Percentiles rank a stretch among this genome's conserved stretches.
phyloP scores from a whole-genome alignment of 129 eudicot species.

The Lonicera japonica region DNA sequence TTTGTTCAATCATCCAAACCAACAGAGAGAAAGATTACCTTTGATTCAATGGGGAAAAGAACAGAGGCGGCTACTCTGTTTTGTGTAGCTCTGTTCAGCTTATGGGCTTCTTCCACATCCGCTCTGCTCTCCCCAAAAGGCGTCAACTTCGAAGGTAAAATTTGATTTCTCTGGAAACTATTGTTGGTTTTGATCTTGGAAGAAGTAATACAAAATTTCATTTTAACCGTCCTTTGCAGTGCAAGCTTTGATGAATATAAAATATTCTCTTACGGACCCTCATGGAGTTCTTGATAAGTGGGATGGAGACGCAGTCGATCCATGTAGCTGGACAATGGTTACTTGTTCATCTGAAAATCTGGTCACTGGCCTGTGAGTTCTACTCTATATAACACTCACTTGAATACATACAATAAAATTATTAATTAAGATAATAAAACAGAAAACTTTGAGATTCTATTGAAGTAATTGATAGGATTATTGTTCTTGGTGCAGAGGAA shows the following conservation, averaged over 20 bases:
- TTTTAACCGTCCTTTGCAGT: conserved; percentile 26
- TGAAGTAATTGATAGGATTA: not conserved
- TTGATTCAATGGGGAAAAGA: conserved; percentile 19
- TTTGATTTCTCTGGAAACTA: not conserved
- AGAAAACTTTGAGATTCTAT: not conserved
- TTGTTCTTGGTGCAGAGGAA: conserved; percentile 44
- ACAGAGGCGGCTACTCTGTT: conserved; percentile 10
- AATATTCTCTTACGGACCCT: conserved; percentile 45
- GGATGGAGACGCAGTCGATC: conserved; percentile 68
- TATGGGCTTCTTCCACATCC: conserved; percentile 37
- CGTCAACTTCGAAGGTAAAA: conserved; percentile 34
- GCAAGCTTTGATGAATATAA: conserved; percentile 75
- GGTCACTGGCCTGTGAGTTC: conserved; percentile 56
- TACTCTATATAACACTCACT: not conserved
- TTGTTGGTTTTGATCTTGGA: not conserved
- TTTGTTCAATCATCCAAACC: not conserved
- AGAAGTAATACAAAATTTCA: not conserved
- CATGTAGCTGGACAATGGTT: conserved; percentile 71
- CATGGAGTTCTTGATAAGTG: conserved; percentile 47
- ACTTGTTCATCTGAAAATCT: conserved; percentile 47
- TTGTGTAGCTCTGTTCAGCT: conserved; percentile 26
- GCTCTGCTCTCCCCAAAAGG: conserved; percentile 68
- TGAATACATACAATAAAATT: too few relatives aligned
- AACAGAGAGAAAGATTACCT: not conserved
- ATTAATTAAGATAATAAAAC: too few relatives aligned